Percentiles rank a stretch among this genome's conserved stretches.
Conservation (phyloP, 441 rosid species). For the Sinapis alba region DNA sequence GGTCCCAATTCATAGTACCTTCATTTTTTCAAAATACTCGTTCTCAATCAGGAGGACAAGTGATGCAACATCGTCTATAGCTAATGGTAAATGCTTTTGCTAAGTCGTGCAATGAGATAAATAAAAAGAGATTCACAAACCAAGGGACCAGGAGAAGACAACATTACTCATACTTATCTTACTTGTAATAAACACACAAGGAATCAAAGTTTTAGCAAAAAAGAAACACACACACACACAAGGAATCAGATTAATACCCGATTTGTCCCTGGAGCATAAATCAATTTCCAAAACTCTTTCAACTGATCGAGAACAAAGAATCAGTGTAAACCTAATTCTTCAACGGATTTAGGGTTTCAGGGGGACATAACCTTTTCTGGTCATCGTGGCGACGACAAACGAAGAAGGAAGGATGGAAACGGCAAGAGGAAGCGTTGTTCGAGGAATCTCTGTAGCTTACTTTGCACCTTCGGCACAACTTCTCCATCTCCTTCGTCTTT, state of each 20-base stretch:
- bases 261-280: neutral
- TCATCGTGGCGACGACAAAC: constrained; percentile 98
- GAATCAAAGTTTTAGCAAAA: too few relatives aligned
- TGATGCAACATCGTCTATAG: constrained; percentile 4
- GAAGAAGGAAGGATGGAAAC: constrained; percentile 86
- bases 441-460: constrained; percentile 51
- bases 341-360: neutral
- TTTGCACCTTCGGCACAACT: constrained; percentile 73
- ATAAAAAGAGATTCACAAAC: too few relatives aligned
- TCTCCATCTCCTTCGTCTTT: constrained; percentile 44
- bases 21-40: constrained; percentile 31
- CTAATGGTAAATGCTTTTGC: too few relatives aligned
- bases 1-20: constrained; percentile 89
- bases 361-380: constrained; percentile 54
- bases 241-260: neutral
- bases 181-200: neutral
- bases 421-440: constrained; percentile 70
- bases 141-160: too few relatives aligned
- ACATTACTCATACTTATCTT: neutral
- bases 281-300: neutral
- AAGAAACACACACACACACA: too few relatives aligned
- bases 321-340: neutral
- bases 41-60: neutral
- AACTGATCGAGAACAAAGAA: neutral
- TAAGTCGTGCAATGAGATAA: too few relatives aligned